These are phyloP conservation scores for Penicillium ucsense DNA, from an alignment of 495 filamentous ascomycete genomes.

Conservation along the genomic window DNA sequence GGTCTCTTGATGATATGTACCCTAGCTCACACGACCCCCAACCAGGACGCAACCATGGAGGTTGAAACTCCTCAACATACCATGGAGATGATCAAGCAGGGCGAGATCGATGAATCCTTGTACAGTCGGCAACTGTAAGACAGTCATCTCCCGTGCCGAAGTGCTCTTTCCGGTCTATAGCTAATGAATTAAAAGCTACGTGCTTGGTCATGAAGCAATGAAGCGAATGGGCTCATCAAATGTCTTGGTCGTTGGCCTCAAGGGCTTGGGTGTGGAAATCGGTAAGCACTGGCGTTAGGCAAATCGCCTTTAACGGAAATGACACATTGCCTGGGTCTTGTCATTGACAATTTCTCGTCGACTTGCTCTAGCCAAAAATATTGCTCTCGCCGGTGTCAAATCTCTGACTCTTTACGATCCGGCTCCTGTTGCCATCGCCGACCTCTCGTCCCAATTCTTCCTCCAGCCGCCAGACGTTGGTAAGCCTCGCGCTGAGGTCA, in stretches of 20 bases:
- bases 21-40: slow-evolving; percentile 7
- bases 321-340: not conserved
- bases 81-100: slow-evolving; percentile 50
- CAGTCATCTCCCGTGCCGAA: slow-evolving; percentile 1
- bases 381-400: slow-evolving; percentile 91
- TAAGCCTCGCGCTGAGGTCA: slow-evolving; percentile 78
- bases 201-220: slow-evolving; percentile 98
- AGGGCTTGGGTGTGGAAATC: slow-evolving; percentile 94
- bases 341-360: slow-evolving; percentile 1
- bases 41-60: slow-evolving; percentile 67
- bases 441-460: slow-evolving; percentile 96
- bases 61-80: slow-evolving; percentile 55
- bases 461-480: slow-evolving; percentile 80
- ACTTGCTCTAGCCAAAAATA: slow-evolving; percentile 71
- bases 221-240: slow-evolving; percentile 97
- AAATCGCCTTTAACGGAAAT: not conserved
- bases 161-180: not conserved
- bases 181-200: slow-evolving; percentile 45
- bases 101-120: slow-evolving; percentile 89
- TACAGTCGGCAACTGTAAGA: slow-evolving; percentile 89
- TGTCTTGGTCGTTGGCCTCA: slow-evolving; percentile 83
- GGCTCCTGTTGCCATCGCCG: slow-evolving; percentile 67
- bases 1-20: not conserved
- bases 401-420: slow-evolving; percentile 82
- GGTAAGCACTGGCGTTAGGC: slow-evolving; percentile 30